These are phyloP conservation scores for Ustilago xerochloae DNA, from an alignment of 1,284 basidiomycete genomes.

Conservation along the genomic window DNA sequence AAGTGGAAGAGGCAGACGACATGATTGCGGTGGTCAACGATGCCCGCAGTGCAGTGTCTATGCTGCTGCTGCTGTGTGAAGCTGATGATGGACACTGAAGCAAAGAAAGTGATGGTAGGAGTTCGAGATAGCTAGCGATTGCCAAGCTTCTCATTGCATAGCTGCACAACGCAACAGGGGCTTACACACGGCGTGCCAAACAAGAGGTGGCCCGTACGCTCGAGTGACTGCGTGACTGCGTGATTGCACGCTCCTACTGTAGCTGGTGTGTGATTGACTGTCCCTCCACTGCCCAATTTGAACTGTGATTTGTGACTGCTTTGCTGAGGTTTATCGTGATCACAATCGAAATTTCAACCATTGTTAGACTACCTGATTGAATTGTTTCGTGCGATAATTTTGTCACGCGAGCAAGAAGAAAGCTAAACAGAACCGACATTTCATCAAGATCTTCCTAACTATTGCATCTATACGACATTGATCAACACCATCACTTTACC, in stretches of 20 bases:
- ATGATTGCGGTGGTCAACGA: too few species aligned
- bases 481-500: background rate
- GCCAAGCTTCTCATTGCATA: conserved; percentile 1
- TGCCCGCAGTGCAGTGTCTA: background rate
- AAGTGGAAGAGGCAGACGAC: conserved; percentile 25
- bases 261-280: background rate
- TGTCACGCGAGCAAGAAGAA: conserved; percentile 3
- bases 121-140: background rate
- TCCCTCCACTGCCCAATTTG: conserved; percentile 18
- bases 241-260: conserved; percentile 4
- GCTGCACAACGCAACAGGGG: background rate
- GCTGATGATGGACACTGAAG: too few species aligned
- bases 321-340: too few species aligned
- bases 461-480: background rate
- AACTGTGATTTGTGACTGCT: conserved; percentile 11
- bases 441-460: conserved; percentile 1
- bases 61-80: background rate
- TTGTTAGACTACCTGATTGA: background rate
- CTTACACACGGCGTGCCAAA: background rate
- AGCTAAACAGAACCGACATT: conserved; percentile 7
- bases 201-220: conserved; percentile 35
- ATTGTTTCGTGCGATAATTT: conserved; percentile 3
- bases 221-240: too few species aligned
- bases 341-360: background rate
- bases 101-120: background rate